Evolutionary conservation across 169 alveolate species (phyloP).

Genomic region (Pseudocohnilembus persalinus): DNA sequence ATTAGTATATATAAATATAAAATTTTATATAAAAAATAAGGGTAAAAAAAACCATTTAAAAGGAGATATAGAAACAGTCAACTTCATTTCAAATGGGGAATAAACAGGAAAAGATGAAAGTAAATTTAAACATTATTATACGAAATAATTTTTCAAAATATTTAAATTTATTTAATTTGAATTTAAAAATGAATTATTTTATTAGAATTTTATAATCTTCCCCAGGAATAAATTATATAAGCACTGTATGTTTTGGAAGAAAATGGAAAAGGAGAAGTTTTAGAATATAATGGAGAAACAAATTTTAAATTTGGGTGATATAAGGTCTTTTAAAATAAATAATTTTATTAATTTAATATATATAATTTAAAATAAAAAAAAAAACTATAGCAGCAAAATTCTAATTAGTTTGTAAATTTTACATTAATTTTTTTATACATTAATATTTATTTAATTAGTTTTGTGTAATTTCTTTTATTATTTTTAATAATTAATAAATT

Average conservation of each 20-base stretch:
- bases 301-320: neutral
- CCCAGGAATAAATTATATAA: neutral
- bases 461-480: too few species aligned
- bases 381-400: too few species aligned
- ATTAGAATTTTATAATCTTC: slow-evolving; percentile 16
- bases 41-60: neutral
- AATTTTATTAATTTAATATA: too few species aligned
- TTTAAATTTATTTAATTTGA: too few species aligned
- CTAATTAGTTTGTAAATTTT: too few species aligned
- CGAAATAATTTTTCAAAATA: neutral
- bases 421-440: too few species aligned
- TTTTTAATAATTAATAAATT: too few species aligned
- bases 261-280: slow-evolving; percentile 20
- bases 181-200: too few species aligned
- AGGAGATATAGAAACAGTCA: slow-evolving; percentile 10
- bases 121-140: neutral
- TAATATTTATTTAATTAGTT: too few species aligned
- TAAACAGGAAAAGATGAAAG: slow-evolving; percentile 2
- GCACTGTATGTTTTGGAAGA: slow-evolving; percentile 10
- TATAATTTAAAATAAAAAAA: too few species aligned
- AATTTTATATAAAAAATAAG: neutral
- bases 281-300: neutral
- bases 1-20: neutral
- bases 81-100: slow-evolving; percentile 12
- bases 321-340: too few species aligned